Base-by-base conservation (phyloP, 129 eudicot genomes). In the Silybum marianum region DNA sequence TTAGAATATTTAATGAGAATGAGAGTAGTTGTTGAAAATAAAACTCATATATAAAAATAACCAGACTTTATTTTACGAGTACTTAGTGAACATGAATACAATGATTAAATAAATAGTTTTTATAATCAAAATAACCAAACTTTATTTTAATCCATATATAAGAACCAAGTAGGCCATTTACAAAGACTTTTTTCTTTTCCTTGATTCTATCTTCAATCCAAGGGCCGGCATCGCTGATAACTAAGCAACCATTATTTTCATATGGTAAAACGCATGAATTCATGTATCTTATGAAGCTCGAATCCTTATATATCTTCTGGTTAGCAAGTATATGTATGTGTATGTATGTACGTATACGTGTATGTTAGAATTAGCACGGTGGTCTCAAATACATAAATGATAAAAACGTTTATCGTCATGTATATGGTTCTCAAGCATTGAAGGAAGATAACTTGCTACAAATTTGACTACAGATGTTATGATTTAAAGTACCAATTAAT, bases 201-300 rank as follows among this genome's bases (percentile, higher is more conserved):
- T 60, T 76, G 54, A 76, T 30, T 10, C 7, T 22, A 60, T 28
- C 28, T 54, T 30, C 9, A 62, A 1, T 62, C 22, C 71, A 54
- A 75, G n/a, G 72, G 80, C 51, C 80, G 72, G 72, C 80, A 76
- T 60, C 54, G 66, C 48, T 60, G 10, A 76, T 24, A 36, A 44
- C 76, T 72, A 72, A 28, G 18, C 30, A 58, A 7, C 28, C 79
- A 76, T 36, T 72, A 25, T 19, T 72, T 72, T 38, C 39, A 72
- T 72, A 39, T 72, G 60, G 76, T 19, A 23, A 72, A 38, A 21
- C 76, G 4, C n/a, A 5, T n/a, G 23, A n/a, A 58, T 58, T 58
- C 66, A 58, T 18, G 23, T 58, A 58, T 18, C 16, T 51, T 51
- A 51, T 16, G 63, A 51, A 51, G 22, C 19, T 48, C 62, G 19